A percentile compares a stretch with the other conserved stretches of the same genome.
phyloP scores from a whole-genome alignment of 805 yeast species.

The Pichia thaimueangensis region DNA sequence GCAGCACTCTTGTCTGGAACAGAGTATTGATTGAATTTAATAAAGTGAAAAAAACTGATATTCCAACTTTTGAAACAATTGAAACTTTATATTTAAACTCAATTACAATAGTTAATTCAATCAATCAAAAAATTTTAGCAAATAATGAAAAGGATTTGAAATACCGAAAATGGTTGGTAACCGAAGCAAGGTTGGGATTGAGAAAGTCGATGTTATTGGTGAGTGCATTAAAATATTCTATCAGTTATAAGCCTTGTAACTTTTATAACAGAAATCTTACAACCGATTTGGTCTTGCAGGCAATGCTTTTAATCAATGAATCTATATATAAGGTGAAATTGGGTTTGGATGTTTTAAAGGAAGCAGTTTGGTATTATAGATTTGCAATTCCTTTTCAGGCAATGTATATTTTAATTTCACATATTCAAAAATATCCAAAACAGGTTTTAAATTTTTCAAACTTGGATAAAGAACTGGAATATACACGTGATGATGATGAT shows the following conservation, averaged over 20 bases:
- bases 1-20: conserved; percentile 17
- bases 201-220: conserved; percentile 18
- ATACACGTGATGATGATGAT: conserved; percentile 8
- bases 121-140: conserved; percentile 10
- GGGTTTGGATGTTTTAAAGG: conserved; percentile 11
- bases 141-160: not conserved
- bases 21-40: conserved; percentile 16
- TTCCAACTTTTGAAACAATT: conserved; percentile 8
- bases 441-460: conserved; percentile 11
- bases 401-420: conserved; percentile 19
- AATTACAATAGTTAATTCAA: conserved; percentile 8
- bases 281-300: conserved; percentile 17
- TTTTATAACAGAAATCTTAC: conserved; percentile 9
- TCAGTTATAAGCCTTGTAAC: conserved; percentile 3
- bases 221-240: conserved; percentile 13
- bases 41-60: conserved; percentile 12
- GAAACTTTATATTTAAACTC: conserved; percentile 9
- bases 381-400: conserved; percentile 23
- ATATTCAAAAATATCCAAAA: conserved; percentile 15
- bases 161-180: conserved; percentile 14
- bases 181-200: conserved; percentile 19
- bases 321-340: conserved; percentile 17
- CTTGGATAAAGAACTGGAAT: conserved; percentile 11
- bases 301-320: conserved; percentile 21
- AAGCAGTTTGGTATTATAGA: conserved; percentile 19